Percentiles rank a stretch among this genome's conserved stretches.
Conservation (phyloP, 768 basidiomycete species). For the Nevesoporus exiguus region DNA sequence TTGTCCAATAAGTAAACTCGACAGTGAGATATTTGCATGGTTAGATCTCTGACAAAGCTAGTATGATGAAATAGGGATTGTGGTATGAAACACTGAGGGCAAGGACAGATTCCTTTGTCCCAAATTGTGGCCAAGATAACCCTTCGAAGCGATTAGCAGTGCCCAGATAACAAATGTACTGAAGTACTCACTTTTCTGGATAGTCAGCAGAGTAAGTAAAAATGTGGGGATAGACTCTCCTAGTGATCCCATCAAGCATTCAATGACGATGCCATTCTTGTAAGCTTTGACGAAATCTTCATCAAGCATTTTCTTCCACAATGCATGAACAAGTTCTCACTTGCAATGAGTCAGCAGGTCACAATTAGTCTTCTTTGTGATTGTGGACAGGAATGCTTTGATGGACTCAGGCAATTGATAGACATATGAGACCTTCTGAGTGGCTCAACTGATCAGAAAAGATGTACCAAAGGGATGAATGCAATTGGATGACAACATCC, state of each 20-base stretch:
- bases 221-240: not conserved
- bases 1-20: not conserved
- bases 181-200: not conserved
- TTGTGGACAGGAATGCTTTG: not conserved
- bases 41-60: not conserved
- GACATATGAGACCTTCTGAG: not conserved
- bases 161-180: not conserved
- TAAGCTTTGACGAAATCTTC: not conserved
- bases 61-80: not conserved
- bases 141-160: not conserved
- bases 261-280: not conserved
- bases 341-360: not conserved
- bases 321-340: not conserved
- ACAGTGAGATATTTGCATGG: not conserved
- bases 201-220: not conserved
- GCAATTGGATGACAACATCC: conserved; percentile 21
- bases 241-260: not conserved
- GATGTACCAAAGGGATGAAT: conserved; percentile 17
- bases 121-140: not conserved
- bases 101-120: not conserved
- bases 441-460: not conserved
- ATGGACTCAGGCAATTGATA: not conserved
- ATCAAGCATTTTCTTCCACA: not conserved
- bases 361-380: not conserved
- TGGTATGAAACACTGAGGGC: not conserved